Evolutionary conservation across 306 rosid species (phyloP).

Genomic region (Vicia villosa): DNA sequence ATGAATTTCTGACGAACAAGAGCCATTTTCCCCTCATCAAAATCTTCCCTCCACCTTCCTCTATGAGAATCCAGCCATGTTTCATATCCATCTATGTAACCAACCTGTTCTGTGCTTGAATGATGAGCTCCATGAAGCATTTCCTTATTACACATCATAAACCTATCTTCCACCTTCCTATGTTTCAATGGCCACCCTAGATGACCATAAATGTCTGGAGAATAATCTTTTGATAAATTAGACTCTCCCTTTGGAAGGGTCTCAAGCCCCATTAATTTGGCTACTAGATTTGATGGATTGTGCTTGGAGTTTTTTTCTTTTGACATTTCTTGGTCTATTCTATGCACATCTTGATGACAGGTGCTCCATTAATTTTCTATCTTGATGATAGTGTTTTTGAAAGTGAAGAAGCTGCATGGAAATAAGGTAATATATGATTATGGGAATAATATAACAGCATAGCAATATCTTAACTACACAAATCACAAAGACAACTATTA

Average conservation of each 20-base stretch:
- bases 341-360: conserved; percentile 63
- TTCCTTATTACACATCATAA: conserved; percentile 50
- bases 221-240: conserved; percentile 54
- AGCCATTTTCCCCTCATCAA: conserved; percentile 64
- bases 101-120: conserved; percentile 47
- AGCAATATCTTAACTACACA: conserved; percentile 13
- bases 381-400: conserved; percentile 66
- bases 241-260: conserved; percentile 57
- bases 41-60: conserved; percentile 47
- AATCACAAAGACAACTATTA: conserved; percentile 34
- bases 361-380: conserved; percentile 52
- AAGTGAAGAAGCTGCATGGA: conserved; percentile 58
- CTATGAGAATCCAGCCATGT: conserved; percentile 62
- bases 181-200: conserved; percentile 51
- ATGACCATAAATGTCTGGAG: conserved; percentile 48
- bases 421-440: conserved; percentile 34
- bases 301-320: conserved; percentile 64
- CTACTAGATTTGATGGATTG: conserved; percentile 78
- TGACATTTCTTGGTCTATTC: conserved; percentile 71
- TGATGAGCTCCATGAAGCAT: conserved; percentile 51
- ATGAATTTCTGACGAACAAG: conserved; percentile 70
- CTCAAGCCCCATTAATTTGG: conserved; percentile 96
- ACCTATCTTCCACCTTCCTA: conserved; percentile 55
- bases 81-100: conserved; percentile 63
- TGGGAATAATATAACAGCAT: conserved; percentile 22